Conservation (phyloP, 2,329 filamentous ascomycete genomes). For the Dactylellina sp. region DNA sequence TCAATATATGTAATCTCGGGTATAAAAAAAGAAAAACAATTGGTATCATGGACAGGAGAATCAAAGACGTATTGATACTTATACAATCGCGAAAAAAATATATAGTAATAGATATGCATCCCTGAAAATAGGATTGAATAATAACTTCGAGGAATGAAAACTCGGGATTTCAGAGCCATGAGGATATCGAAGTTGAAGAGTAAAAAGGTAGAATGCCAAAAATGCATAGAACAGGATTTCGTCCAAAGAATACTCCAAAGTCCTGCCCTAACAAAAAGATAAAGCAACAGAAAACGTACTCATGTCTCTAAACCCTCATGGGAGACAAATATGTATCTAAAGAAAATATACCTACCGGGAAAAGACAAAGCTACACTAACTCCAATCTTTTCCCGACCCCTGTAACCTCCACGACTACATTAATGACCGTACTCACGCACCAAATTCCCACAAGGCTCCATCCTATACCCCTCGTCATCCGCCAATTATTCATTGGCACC, state of each 20-base stretch:
- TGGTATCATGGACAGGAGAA: constrained; percentile 12
- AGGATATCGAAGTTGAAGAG: not conserved
- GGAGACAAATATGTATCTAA: not conserved
- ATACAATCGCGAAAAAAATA: not conserved
- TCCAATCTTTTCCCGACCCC: constrained; percentile 67
- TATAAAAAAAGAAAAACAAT: not conserved
- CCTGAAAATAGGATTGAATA: no score
- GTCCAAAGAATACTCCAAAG: constrained; percentile 5
- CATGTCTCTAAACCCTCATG: no score
- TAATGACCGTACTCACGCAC: constrained; percentile 81
- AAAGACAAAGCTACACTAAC: constrained; percentile 7
- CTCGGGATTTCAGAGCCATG: not conserved
- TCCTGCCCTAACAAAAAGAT: not conserved
- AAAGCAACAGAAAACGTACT: not conserved
- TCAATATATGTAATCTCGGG: not conserved
- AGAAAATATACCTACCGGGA: not conserved
- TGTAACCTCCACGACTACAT: constrained; percentile 81
- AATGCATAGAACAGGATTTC: not conserved
- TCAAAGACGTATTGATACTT: not conserved
- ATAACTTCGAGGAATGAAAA: not conserved
- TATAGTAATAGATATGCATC: not conserved
- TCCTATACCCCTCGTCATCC: constrained; percentile 84
- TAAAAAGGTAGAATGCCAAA: not conserved
- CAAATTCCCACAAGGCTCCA: constrained; percentile 83
- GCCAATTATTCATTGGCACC: constrained; percentile 87